Evolutionary conservation across 805 yeast species (phyloP).

Genomic region (Metschnikowia lochheadii): DNA sequence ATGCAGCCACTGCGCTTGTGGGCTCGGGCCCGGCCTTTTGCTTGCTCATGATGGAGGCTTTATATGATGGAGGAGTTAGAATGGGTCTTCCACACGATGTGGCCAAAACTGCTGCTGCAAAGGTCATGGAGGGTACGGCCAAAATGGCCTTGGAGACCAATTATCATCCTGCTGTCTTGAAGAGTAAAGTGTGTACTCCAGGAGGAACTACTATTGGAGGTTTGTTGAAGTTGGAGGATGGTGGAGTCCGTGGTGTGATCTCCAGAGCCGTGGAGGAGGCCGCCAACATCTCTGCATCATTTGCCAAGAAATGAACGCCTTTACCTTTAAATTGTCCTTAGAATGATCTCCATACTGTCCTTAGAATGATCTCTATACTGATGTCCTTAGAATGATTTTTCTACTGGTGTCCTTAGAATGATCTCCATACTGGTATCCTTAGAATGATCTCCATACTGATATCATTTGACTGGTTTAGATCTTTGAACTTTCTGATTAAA

Average conservation of each 20-base stretch:
- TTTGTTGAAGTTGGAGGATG: constrained; percentile 84
- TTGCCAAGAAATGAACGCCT: constrained; percentile 31
- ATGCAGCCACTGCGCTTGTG: constrained; percentile 89
- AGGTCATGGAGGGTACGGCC: constrained; percentile 91
- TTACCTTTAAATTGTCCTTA: background rate
- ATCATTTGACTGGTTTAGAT: too few relatives aligned
- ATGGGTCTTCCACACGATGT: constrained; percentile 88
- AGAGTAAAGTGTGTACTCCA: constrained; percentile 89
- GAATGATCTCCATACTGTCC: too few relatives aligned
- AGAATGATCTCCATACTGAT: too few relatives aligned
- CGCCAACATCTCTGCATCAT: constrained; percentile 67
- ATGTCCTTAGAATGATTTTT: too few relatives aligned
- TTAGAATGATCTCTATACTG: too few relatives aligned
- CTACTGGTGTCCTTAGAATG: too few relatives aligned
- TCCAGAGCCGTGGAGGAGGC: constrained; percentile 89
- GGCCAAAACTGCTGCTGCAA: constrained; percentile 84
- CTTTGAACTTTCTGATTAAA: too few relatives aligned
- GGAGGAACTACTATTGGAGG: constrained; percentile 99
- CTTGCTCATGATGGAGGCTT: constrained; percentile 80
- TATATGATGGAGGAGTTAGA: constrained; percentile 90
- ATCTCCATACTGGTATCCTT: too few relatives aligned
- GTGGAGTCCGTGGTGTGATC: constrained; percentile 82
- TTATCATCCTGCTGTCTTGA: constrained; percentile 83
- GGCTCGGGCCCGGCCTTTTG: constrained; percentile 98
- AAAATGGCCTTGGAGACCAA: constrained; percentile 81